Evolutionary conservation across 2,329 filamentous ascomycete species (phyloP), one percentile per base, ranked within the genome.

Genomic region (Mycocentrospora acerina): DNA sequence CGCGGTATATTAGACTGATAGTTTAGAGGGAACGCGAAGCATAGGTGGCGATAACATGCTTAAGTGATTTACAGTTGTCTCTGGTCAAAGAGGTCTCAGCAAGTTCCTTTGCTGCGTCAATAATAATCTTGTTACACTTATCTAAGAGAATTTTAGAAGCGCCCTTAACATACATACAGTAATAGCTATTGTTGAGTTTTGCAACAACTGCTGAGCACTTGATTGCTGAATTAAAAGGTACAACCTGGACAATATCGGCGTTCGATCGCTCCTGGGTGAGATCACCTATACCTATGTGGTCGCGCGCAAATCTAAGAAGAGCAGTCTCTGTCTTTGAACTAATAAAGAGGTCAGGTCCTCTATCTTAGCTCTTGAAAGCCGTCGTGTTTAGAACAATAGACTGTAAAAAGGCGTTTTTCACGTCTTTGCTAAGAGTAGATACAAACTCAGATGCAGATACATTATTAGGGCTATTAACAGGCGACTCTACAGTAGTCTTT

Each of bases 321-420:
- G 86, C 85, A 4, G 84, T 88, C 60, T 90, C 86, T 0, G 86
- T 90, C 67, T 88, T 89, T 4, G 85, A 88, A 19, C 86, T 86
- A 46, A 89, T 76, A 50, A 87, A 90, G 0, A 76, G 67, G 31
- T 75, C 44, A 36, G 72, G 16, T 48, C 67, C 40, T 31, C 71
- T 48, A 59, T 72, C 44, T 37, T 64, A 37, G 51, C 68, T 36
- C 63, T 75, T 40, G 63, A 78, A 62, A 62, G 66, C 66, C 5
- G 64, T 68, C 6, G 65, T 66, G 45, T 69, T 69, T 32, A 63
- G 59, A 8, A 64, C 53, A 29, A 68, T 67, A 3, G 82, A 85
- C 38, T 86, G 76, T 31, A 78, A 73, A 42, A 86, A 67, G 9
- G 85, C 57, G 1, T 69, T 63, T 57, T 80, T 82, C 30, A 79